Percentiles rank a stretch among this genome's conserved stretches.
Conservation (phyloP, 495 filamentous ascomycete genomes). For the Hyphodiscus hymeniophilus region DNA sequence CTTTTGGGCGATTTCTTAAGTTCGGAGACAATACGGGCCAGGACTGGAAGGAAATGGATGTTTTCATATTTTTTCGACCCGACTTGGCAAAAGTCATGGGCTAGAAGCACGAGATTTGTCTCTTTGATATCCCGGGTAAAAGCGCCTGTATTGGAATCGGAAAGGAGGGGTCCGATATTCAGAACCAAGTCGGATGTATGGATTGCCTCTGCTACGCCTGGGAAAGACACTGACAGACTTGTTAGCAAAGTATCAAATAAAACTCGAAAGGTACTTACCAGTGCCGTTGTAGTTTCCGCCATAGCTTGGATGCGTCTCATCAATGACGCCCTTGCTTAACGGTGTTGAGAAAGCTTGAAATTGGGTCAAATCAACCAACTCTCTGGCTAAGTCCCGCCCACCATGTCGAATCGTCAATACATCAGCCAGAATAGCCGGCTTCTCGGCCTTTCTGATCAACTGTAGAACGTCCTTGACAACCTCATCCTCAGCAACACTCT, state of each 20-base stretch:
- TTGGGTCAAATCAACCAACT: slow-evolving; percentile 25
- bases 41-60: slow-evolving; percentile 12
- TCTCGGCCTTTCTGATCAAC: slow-evolving; percentile 18
- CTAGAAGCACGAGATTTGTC: slow-evolving; percentile 4
- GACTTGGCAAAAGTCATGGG: slow-evolving; percentile 7
- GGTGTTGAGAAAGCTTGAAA: slow-evolving; percentile 27
- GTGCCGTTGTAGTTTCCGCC: slow-evolving; percentile 27
- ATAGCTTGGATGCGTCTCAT: slow-evolving; percentile 26
- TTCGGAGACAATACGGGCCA: slow-evolving; percentile 5
- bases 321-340: slow-evolving; percentile 29
- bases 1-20: neutral
- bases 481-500: slow-evolving; percentile 14
- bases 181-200: slow-evolving; percentile 28
- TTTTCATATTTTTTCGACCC: neutral
- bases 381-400: slow-evolving; percentile 20
- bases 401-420: slow-evolving; percentile 23
- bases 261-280: neutral
- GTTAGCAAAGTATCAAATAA: neutral
- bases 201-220: slow-evolving; percentile 20
- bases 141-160: slow-evolving; percentile 25
- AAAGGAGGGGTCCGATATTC: slow-evolving; percentile 28
- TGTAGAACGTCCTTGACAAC: slow-evolving; percentile 22
- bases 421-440: slow-evolving; percentile 28
- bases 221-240: slow-evolving; percentile 17
- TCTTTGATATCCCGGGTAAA: slow-evolving; percentile 8